These are phyloP conservation scores for Rhexocercosporidium sp. DNA, from an alignment of 2,329 filamentous ascomycete species.

Conservation along the genomic window DNA sequence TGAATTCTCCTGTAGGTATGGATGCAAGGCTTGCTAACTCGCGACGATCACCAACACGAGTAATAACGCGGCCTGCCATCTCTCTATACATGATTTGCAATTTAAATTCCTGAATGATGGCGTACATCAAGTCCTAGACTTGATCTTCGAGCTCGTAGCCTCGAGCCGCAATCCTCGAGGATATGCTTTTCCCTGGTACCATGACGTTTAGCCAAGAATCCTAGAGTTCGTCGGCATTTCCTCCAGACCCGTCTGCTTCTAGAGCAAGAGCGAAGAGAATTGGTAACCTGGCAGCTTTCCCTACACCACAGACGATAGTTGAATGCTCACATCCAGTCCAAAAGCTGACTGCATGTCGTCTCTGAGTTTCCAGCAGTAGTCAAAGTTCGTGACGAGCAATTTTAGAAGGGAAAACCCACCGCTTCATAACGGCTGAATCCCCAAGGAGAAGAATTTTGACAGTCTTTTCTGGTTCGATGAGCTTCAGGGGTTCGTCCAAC, in stretches of 20 bases:
- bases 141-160: not conserved
- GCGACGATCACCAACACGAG: not conserved
- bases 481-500: not conserved
- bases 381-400: not conserved
- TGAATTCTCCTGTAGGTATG: not conserved
- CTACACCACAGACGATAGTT: not conserved
- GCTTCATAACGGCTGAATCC: not conserved
- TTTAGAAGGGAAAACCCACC: not conserved
- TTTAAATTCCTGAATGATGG: not conserved
- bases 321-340: not conserved
- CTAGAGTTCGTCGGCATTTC: not conserved
- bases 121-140: not conserved
- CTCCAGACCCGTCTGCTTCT: not conserved
- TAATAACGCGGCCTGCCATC: not conserved
- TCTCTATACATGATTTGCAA: not conserved
- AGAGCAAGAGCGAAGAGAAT: not conserved
- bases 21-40: not conserved
- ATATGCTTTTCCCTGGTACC: not conserved
- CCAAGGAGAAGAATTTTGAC: not conserved
- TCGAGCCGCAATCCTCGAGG: not conserved
- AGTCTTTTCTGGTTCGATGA: not conserved
- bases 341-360: not conserved
- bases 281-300: not conserved
- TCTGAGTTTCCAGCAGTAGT: not conserved
- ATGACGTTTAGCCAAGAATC: not conserved